Percentiles rank a stretch among this genome's conserved stretches.
Evolutionary conservation across 345 rosid genomes (phyloP).

Genomic region (Acer saccharum): DNA sequence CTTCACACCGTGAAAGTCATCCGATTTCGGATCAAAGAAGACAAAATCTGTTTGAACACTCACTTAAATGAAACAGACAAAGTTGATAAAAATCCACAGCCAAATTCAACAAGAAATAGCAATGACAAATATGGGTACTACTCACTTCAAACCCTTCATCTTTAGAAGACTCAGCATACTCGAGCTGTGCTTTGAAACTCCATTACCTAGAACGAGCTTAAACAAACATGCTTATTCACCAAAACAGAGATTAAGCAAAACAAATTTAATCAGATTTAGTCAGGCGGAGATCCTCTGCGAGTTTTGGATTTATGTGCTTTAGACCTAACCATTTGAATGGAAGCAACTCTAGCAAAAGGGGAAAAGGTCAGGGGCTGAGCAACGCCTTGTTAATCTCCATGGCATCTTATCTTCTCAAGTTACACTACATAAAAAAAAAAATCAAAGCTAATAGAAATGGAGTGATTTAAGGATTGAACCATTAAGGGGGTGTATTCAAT

Average conservation of each 20-base stretch:
- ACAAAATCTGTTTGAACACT: slow-evolving; percentile 87
- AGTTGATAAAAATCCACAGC: background rate
- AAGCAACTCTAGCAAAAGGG: slow-evolving; percentile 64
- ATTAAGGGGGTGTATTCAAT: too few species aligned
- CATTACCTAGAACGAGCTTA: slow-evolving; percentile 19
- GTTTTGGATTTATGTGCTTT: slow-evolving; percentile 24
- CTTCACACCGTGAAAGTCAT: slow-evolving; percentile 84
- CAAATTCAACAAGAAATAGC: background rate
- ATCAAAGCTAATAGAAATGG: background rate
- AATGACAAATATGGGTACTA: background rate
- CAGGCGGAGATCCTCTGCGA: slow-evolving; percentile 19
- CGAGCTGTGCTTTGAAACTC: background rate
- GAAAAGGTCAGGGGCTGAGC: slow-evolving; percentile 67
- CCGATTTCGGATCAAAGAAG: slow-evolving; percentile 84
- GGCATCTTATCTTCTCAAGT: slow-evolving; percentile 56
- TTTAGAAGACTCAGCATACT: slow-evolving; percentile 50
- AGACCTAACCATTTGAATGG: slow-evolving; percentile 34
- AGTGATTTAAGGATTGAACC: too few species aligned
- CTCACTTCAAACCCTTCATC: slow-evolving; percentile 63
- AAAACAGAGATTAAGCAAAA: background rate
- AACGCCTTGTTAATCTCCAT: slow-evolving; percentile 38
- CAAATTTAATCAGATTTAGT: slow-evolving; percentile 7
- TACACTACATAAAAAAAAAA: slow-evolving; percentile 13
- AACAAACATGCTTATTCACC: background rate
- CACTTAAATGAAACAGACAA: slow-evolving; percentile 43